Percentiles rank a stretch among this genome's conserved stretches.
Evolutionary conservation across 2,329 filamentous ascomycete species (phyloP).

Genomic region (Alternaria sp.): DNA sequence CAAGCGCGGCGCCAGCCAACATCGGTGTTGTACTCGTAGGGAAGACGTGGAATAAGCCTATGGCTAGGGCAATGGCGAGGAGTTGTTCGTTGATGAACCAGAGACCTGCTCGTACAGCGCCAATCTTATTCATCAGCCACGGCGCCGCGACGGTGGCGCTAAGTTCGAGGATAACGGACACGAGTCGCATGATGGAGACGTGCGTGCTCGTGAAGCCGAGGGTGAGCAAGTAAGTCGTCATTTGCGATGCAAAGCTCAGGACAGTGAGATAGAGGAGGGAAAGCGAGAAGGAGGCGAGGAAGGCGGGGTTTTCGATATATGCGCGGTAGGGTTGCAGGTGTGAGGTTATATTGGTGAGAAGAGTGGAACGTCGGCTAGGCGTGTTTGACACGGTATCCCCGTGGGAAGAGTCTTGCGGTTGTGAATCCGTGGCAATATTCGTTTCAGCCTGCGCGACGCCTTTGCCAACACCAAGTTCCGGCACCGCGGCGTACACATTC

Average conservation of each 20-base stretch:
- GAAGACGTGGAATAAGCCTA: constrained; percentile 41
- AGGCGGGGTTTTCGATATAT: constrained; percentile 65
- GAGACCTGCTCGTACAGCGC: constrained; percentile 69
- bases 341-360: constrained; percentile 7
- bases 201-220: constrained; percentile 61
- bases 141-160: constrained; percentile 69
- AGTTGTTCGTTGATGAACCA: constrained; percentile 77
- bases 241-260: constrained; percentile 61
- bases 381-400: constrained; percentile 13
- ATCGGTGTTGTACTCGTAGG: constrained; percentile 21
- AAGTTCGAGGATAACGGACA: constrained; percentile 66
- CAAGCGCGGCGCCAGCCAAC: constrained; percentile 42
- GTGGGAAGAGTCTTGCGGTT: constrained; percentile 11
- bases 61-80: constrained; percentile 58
- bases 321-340: constrained; percentile 36
- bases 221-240: constrained; percentile 70
- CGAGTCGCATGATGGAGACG: constrained; percentile 63
- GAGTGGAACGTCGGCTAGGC: constrained; percentile 8
- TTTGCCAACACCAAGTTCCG: constrained; percentile 34
- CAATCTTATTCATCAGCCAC: constrained; percentile 60
- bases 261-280: constrained; percentile 68
- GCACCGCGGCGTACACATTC: constrained; percentile 49
- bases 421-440: constrained; percentile 3
- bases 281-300: constrained; percentile 68
- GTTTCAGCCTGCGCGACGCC: constrained; percentile 19